Conservation (phyloP, 2,329 filamentous ascomycete species). For the Trichoderma sp. region DNA sequence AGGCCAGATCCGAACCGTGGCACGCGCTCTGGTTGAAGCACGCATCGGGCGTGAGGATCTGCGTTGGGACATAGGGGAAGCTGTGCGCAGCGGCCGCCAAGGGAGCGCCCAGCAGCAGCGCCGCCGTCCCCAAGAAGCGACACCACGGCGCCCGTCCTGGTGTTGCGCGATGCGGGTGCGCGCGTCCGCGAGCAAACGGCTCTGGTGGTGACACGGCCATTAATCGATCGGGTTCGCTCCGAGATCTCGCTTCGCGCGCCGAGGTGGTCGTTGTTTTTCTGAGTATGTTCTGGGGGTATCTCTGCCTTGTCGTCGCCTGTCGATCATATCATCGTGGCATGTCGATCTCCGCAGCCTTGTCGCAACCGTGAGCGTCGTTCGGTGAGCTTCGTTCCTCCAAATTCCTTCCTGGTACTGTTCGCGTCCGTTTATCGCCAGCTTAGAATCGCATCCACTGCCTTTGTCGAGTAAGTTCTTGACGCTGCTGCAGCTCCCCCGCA, state of each 20-base stretch:
- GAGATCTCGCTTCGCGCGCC: not conserved
- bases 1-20: conserved; percentile 56
- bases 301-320: conserved; percentile 6
- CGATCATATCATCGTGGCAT: conserved; percentile 25
- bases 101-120: conserved; percentile 14
- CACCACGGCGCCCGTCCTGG: conserved; percentile 3
- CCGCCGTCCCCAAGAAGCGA: conserved; percentile 13
- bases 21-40: conserved; percentile 46
- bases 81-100: conserved; percentile 45
- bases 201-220: conserved; percentile 22
- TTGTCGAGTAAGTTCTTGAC: not conserved
- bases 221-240: conserved; percentile 6
- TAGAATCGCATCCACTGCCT: conserved; percentile 12
- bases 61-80: conserved; percentile 78
- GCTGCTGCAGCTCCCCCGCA: conserved; percentile 4
- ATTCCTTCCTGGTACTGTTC: not conserved
- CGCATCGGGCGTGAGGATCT: conserved; percentile 61
- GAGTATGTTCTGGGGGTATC: conserved; percentile 2
- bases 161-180: conserved; percentile 26
- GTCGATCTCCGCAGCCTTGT: conserved; percentile 16
- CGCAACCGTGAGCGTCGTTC: conserved; percentile 7
- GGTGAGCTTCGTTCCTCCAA: not conserved
- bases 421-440: not conserved
- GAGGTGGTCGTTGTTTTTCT: not conserved
- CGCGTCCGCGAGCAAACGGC: conserved; percentile 16